Evolutionary conservation across 495 filamentous ascomycete genomes (phyloP).

Genomic region (Umbilicaria muhlenbergii): DNA sequence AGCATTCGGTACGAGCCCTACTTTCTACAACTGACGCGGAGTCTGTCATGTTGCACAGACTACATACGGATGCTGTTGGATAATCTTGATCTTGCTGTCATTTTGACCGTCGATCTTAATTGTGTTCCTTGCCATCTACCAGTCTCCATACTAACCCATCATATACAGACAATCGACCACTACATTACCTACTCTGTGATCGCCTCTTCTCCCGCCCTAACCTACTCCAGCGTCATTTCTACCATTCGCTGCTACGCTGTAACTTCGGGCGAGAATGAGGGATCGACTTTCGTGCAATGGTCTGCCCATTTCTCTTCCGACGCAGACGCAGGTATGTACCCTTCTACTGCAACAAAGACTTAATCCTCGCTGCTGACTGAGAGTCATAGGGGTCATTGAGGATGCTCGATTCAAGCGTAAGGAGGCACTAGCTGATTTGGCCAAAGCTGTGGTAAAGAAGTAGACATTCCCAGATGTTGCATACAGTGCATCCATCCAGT

Average conservation of each 20-base stretch:
- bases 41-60: no score
- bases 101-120: no score
- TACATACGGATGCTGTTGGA: no score
- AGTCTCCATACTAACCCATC: no score
- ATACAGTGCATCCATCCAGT: no score
- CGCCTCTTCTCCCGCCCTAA: constrained; percentile 38
- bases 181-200: constrained; percentile 58
- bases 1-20: constrained; percentile 38
- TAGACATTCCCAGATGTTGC: neutral
- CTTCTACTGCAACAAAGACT: neutral
- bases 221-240: constrained; percentile 43
- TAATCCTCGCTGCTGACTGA: constrained; percentile 5
- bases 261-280: constrained; percentile 41
- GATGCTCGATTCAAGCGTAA: constrained; percentile 60
- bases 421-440: constrained; percentile 48
- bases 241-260: constrained; percentile 45
- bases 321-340: constrained; percentile 46
- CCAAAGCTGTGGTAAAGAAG: constrained; percentile 35
- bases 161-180: constrained; percentile 42
- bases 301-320: constrained; percentile 49
- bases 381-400: constrained; percentile 42
- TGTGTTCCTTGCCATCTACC: no score
- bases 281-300: constrained; percentile 47
- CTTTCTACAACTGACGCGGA: neutral
- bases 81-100: no score